A percentile compares a stretch with the other conserved stretches of the same genome.
phyloP scores from a whole-genome alignment of 2,329 filamentous ascomycete species.

The Fusarium tupiense region DNA sequence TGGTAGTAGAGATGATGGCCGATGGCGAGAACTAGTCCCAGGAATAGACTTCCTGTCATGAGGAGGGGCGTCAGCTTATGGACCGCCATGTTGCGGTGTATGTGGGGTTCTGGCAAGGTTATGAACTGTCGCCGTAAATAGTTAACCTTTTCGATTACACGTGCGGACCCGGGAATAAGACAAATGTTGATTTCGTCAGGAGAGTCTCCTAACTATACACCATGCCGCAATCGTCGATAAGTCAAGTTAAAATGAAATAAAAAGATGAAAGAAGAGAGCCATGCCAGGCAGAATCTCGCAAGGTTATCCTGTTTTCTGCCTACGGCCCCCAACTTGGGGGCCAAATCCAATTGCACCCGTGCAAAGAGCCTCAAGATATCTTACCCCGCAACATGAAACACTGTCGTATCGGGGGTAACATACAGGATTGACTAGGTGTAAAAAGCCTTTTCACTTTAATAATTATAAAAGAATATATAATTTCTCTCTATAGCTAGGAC shows the following conservation, averaged over 20 bases:
- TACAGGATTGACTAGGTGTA: too few species aligned
- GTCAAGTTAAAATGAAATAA: rapidly evolving
- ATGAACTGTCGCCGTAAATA: neutral
- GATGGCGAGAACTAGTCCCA: neutral
- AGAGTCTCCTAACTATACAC: neutral
- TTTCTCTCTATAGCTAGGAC: too few species aligned
- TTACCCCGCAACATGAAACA: neutral
- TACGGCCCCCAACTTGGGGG: neutral
- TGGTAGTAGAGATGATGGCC: slow-evolving; percentile 17
- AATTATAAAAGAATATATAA: too few species aligned
- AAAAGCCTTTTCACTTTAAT: too few species aligned
- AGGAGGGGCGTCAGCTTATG: neutral
- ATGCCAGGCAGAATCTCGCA: neutral
- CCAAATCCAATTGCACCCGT: neutral
- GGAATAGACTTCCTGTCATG: neutral
- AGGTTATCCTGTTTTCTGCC: neutral
- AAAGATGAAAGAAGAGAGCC: too few species aligned
- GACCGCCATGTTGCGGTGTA: neutral
- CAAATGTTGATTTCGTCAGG: rapidly evolving
- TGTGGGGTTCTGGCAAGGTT: neutral
- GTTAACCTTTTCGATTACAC: too few species aligned
- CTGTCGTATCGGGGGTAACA: too few species aligned
- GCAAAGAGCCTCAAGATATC: neutral
- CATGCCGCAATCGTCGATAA: rapidly evolving
- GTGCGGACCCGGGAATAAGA: neutral